Conservation (phyloP, 2,329 filamentous ascomycete species). For the Grosmannia huntii region DNA sequence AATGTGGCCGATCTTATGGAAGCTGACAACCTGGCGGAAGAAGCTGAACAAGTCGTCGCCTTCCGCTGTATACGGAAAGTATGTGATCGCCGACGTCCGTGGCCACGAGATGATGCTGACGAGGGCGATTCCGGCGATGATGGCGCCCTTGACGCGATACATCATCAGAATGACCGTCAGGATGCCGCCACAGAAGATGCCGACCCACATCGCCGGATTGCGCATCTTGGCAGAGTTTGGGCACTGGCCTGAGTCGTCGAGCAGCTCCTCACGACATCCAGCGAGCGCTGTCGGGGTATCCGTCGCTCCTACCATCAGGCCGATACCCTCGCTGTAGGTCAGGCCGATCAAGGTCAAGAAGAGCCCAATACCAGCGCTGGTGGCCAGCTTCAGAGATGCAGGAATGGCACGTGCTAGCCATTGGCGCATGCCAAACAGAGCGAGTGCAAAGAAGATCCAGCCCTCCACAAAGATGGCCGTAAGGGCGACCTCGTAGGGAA, state of each 20-base stretch:
- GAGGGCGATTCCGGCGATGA: conserved; percentile 57
- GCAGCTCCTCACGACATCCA: conserved; percentile 50
- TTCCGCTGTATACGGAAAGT: conserved; percentile 53
- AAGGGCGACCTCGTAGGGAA: conserved; percentile 46
- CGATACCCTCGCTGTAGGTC: conserved; percentile 72
- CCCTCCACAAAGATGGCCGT: conserved; percentile 53
- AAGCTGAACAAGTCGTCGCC: conserved; percentile 55
- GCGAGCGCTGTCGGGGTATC: conserved; percentile 64
- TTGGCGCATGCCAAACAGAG: conserved; percentile 55
- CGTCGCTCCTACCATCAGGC: conserved; percentile 51
- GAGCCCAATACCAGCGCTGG: conserved; percentile 50
- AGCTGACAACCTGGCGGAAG: conserved; percentile 59
- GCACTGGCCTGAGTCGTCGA: conserved; percentile 22
- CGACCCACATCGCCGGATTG: conserved; percentile 67
- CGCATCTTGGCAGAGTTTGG: conserved; percentile 47
- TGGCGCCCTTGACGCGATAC: conserved; percentile 61
- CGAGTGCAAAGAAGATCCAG: conserved; percentile 49
- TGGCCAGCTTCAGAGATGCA: conserved; percentile 49
- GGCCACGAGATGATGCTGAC: conserved; percentile 67
- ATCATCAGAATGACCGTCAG: conserved; percentile 71
- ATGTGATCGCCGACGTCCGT: conserved; percentile 51
- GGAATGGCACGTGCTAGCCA: conserved; percentile 57
- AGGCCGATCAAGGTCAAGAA: conserved; percentile 52
- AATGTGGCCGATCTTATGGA: conserved; percentile 54
- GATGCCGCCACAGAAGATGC: conserved; percentile 66